Conservation (phyloP, 2,329 filamentous ascomycete species). For the Hypoxylon sp. region DNA sequence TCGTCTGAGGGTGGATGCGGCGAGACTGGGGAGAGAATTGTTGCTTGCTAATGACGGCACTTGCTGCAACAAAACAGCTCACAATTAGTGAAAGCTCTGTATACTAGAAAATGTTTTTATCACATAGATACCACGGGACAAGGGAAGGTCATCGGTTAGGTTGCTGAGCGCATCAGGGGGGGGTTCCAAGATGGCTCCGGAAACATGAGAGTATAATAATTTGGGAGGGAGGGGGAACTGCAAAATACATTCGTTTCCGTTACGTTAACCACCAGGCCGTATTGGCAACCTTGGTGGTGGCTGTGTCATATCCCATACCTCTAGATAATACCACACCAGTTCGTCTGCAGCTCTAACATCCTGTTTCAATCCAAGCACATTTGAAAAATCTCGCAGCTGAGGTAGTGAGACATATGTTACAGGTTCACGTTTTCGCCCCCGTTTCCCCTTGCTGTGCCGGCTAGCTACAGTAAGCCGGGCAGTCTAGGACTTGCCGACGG, state of each 20-base stretch:
- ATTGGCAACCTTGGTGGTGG: background rate
- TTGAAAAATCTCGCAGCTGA: slow-evolving; percentile 13
- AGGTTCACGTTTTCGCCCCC: slow-evolving; percentile 10
- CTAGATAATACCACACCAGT: background rate
- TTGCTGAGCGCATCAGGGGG: slow-evolving; percentile 8
- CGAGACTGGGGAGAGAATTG: slow-evolving; percentile 1
- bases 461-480: too few species aligned
- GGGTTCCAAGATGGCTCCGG: background rate
- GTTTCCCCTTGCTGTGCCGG: background rate
- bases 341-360: background rate
- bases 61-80: slow-evolving; percentile 18
- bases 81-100: slow-evolving; percentile 28
- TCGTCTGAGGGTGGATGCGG: slow-evolving; percentile 6
- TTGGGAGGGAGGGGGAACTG: slow-evolving; percentile 18
- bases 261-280: background rate
- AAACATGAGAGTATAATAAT: slow-evolving; percentile 22
- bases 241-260: slow-evolving; percentile 21
- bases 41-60: slow-evolving; percentile 28
- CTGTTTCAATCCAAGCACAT: background rate
- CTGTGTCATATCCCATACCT: background rate
- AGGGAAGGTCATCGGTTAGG: slow-evolving; percentile 7
- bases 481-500: slow-evolving; percentile 13
- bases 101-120: slow-evolving; percentile 24
- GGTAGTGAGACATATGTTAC: slow-evolving; percentile 28
- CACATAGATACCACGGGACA: slow-evolving; percentile 26